These are phyloP conservation scores for Hortiboletus flavorubellus DNA, from an alignment of 768 basidiomycete genomes.

Conservation along the genomic window DNA sequence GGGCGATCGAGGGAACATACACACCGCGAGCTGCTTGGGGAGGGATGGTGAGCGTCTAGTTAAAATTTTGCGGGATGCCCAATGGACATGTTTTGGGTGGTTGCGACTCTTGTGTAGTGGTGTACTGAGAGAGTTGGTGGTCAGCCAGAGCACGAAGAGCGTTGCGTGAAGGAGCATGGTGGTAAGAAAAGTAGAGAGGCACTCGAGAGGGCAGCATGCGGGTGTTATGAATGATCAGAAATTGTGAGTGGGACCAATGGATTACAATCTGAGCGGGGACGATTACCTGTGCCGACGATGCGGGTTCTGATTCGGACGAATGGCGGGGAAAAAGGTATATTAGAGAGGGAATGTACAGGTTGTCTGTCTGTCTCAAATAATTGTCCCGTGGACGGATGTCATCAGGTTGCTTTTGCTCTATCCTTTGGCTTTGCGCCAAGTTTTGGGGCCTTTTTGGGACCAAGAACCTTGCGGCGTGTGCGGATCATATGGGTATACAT, in stretches of 20 bases:
- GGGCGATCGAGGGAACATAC: neutral
- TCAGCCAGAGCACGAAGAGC: conserved; percentile 10
- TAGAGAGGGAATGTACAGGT: conserved; percentile 15
- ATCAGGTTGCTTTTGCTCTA: conserved; percentile 21
- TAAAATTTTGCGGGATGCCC: neutral
- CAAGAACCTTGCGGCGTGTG: conserved; percentile 54
- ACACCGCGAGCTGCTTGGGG: conserved; percentile 3
- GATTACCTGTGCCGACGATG: no score
- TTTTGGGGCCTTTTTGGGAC: conserved; percentile 31
- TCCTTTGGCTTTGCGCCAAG: conserved; percentile 34
- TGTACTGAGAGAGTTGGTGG: conserved; percentile 1
- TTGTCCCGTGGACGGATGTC: neutral
- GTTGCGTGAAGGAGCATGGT: conserved; percentile 11
- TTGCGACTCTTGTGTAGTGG: conserved; percentile 7
- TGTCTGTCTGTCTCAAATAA: neutral
- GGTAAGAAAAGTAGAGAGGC: neutral
- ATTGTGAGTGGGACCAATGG: conserved; percentile 9
- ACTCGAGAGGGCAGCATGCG: no score
- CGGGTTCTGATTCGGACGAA: conserved; percentile 5
- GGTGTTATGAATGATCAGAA: conserved; percentile 1
- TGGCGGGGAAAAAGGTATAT: conserved; percentile 8
- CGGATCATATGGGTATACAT: conserved; percentile 60
- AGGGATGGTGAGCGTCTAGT: neutral
- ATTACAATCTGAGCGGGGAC: conserved; percentile 7
- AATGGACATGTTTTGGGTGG: neutral